phyloP scores from a whole-genome alignment of 306 rosid genomes.

The Corylus avellana region DNA sequence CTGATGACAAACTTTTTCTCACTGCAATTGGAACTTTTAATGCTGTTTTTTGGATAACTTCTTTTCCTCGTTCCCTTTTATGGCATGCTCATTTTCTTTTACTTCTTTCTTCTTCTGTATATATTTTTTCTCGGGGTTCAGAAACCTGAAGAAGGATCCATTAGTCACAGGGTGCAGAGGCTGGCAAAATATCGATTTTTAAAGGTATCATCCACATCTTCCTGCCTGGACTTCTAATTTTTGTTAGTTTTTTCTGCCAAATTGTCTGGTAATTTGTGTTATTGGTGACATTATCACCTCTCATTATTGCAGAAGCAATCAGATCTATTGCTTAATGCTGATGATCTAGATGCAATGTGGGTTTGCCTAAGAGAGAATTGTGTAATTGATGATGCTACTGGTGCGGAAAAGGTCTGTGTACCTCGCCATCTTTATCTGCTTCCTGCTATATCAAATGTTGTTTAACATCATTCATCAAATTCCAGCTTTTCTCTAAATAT shows the following conservation, averaged over 20 bases:
- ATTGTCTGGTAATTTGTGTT: constrained; percentile 22
- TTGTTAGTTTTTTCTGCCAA: constrained; percentile 24
- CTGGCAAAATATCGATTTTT: constrained; percentile 88
- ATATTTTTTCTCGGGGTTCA: constrained; percentile 34
- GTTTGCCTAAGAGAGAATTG: constrained; percentile 96
- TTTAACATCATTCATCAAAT: background rate
- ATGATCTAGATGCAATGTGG: constrained; percentile 99
- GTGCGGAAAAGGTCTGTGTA: constrained; percentile 86
- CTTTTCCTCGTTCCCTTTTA: background rate
- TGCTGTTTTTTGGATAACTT: background rate
- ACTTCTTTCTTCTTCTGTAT: background rate
- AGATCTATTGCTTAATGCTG: constrained; percentile 94
- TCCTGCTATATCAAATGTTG: constrained; percentile 15
- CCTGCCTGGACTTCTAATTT: constrained; percentile 5
- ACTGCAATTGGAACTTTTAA: background rate
- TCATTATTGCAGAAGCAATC: constrained; percentile 84
- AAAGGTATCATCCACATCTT: constrained; percentile 47
- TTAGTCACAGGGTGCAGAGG: constrained; percentile 91
- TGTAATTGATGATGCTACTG: constrained; percentile 95
- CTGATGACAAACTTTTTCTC: constrained; percentile 8
- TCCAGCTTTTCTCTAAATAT: background rate
- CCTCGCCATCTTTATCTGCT: constrained; percentile 22
- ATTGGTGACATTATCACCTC: constrained; percentile 19
- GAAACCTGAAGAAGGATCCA: constrained; percentile 99
- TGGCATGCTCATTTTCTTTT: background rate